A percentile compares a stretch with the other conserved stretches of the same genome.
Conservation (phyloP, 495 filamentous ascomycete species). For the Xylaria flabelliformis region DNA sequence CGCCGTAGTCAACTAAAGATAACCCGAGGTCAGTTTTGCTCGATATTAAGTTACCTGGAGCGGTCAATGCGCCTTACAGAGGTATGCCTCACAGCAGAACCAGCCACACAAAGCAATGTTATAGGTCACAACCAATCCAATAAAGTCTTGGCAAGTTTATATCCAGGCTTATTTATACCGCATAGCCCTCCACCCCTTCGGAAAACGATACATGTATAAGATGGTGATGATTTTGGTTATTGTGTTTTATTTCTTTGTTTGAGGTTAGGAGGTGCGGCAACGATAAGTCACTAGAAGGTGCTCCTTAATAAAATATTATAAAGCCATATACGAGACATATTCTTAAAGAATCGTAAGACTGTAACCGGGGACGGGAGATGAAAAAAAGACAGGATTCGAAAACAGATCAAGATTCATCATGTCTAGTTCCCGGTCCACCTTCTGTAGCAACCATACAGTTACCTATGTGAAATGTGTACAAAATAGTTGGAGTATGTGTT, state of each 20-base stretch:
- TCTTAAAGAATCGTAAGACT: neutral
- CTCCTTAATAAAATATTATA: neutral
- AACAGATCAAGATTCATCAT: slow-evolving; percentile 1
- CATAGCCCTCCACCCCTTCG: neutral
- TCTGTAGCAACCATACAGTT: neutral
- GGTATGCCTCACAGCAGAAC: neutral
- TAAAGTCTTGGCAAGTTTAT: neutral
- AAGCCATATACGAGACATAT: neutral
- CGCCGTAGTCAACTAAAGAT: too few relatives aligned
- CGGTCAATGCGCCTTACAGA: slow-evolving; percentile 2
- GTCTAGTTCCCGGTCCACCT: neutral
- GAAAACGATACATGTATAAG: neutral
- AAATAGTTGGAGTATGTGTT: slow-evolving; percentile 12
- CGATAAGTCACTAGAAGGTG: neutral
- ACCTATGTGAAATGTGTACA: neutral
- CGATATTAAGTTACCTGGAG: neutral
- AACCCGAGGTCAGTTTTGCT: neutral
- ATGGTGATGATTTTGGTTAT: neutral
- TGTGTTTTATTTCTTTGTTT: neutral
- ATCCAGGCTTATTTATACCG: neutral
- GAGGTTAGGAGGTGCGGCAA: neutral
- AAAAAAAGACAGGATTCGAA: neutral
- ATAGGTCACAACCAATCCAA: neutral
- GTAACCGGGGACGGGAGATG: neutral
- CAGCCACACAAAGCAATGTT: neutral